These are phyloP conservation scores for Fistulifera solaris DNA, from an alignment of 108 stramenopile species.

Conservation along the genomic window DNA sequence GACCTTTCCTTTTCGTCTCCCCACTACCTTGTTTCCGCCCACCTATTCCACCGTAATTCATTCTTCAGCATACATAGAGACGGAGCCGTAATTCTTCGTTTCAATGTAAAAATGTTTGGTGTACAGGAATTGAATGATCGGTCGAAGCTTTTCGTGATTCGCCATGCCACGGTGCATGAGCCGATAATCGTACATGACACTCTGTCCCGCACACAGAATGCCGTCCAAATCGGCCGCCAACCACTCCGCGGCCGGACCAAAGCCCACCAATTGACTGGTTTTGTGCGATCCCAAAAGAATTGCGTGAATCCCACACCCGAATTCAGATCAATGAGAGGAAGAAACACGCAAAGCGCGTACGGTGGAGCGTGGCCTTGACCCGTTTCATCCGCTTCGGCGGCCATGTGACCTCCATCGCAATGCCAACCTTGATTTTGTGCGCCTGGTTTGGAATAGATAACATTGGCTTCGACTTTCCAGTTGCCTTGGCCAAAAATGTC, in stretches of 20 bases:
- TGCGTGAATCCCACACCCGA: conserved; percentile 45
- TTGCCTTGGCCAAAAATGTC: conserved; percentile 22
- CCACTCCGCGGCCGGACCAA: conserved; percentile 41
- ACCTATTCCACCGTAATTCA: background rate
- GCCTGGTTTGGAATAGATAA: conserved; percentile 51
- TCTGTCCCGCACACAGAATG: conserved; percentile 24
- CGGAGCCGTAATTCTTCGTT: conserved; percentile 38
- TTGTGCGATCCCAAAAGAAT: conserved; percentile 53
- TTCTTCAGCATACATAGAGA: conserved; percentile 8
- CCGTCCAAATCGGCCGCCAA: conserved; percentile 30
- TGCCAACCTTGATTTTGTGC: conserved; percentile 56
- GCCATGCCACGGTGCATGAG: conserved; percentile 50
- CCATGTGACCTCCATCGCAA: conserved; percentile 44
- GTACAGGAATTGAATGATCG: conserved; percentile 44
- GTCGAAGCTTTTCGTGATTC: conserved; percentile 23
- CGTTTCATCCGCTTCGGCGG: conserved; percentile 20
- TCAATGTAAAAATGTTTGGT: conserved; percentile 46
- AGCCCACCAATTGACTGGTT: conserved; percentile 29
- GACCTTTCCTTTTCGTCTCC: too few species aligned
- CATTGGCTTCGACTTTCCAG: conserved; percentile 34
- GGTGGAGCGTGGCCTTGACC: conserved; percentile 24
- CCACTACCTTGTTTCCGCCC: too few species aligned
- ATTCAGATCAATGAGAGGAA: conserved; percentile 54
- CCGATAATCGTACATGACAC: conserved; percentile 54
- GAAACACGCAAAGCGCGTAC: conserved; percentile 51